These are phyloP conservation scores for Amylostereum areolatum DNA, from an alignment of 1,284 basidiomycete species.

Conservation along the genomic window DNA sequence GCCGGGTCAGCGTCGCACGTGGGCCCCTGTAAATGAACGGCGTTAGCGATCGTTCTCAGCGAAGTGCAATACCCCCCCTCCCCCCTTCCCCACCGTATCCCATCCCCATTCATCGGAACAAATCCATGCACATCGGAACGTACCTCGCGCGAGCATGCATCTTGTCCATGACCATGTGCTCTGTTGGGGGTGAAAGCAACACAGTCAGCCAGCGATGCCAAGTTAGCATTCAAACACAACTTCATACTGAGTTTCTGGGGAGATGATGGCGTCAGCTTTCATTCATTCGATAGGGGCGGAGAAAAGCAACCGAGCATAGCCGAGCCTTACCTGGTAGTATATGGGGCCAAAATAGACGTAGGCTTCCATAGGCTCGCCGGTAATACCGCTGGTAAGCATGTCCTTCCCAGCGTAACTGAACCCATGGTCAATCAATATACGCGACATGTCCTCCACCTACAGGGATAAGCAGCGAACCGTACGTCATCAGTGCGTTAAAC, in stretches of 20 bases:
- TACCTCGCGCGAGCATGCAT: slow-evolving; percentile 98
- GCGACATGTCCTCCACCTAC: slow-evolving; percentile 97
- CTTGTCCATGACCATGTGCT: slow-evolving; percentile 99
- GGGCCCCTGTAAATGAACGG: slow-evolving; percentile 64
- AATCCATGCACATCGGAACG: slow-evolving; percentile 12
- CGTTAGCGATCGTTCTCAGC: not conserved
- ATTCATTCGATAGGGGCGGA: slow-evolving; percentile 24
- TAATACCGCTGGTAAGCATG: slow-evolving; percentile 97
- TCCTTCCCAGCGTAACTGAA: slow-evolving; percentile 98
- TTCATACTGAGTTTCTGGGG: slow-evolving; percentile 72
- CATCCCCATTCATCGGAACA: not conserved
- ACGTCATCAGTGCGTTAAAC: not conserved
- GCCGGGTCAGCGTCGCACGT: slow-evolving; percentile 92
- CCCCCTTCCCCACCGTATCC: too few relatives aligned
- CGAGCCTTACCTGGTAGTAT: slow-evolving; percentile 80
- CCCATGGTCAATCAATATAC: slow-evolving; percentile 90
- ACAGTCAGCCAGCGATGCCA: slow-evolving; percentile 17
- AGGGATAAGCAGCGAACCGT: slow-evolving; percentile 7
- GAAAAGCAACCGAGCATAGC: not conserved
- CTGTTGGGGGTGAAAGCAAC: slow-evolving; percentile 27
- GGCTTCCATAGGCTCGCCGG: slow-evolving; percentile 92
- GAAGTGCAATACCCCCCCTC: not conserved
- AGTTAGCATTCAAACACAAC: not conserved
- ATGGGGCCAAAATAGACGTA: slow-evolving; percentile 99
- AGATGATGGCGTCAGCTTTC: slow-evolving; percentile 11